phyloP scores from a whole-genome alignment of 352 stramenopile genomes.

The Globisporangium canariense region DNA sequence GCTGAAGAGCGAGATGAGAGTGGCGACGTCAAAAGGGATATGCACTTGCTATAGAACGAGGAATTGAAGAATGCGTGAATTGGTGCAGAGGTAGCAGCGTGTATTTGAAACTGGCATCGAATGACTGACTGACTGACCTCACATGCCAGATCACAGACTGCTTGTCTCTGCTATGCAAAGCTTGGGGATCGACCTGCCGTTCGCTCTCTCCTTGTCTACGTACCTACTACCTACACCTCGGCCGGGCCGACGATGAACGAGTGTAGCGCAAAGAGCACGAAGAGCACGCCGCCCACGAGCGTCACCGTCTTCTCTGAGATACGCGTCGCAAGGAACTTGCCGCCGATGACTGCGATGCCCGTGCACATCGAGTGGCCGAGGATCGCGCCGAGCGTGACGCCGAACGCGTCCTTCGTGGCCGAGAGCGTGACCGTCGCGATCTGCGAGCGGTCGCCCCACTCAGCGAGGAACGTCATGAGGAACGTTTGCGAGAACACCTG shows the following conservation, averaged over 20 bases:
- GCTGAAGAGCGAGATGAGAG: slow-evolving; percentile 21
- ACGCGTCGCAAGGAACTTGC: slow-evolving; percentile 95
- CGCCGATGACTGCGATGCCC: slow-evolving; percentile 95
- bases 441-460: slow-evolving; percentile 97
- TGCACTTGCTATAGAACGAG: slow-evolving; percentile 1
- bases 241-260: slow-evolving; percentile 90
- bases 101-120: background rate
- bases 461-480: slow-evolving; percentile 97
- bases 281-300: slow-evolving; percentile 94
- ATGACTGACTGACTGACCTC: background rate
- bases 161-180: slow-evolving; percentile 1
- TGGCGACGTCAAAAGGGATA: slow-evolving; percentile 12
- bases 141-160: slow-evolving; percentile 1
- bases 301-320: slow-evolving; percentile 98
- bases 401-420: slow-evolving; percentile 93
- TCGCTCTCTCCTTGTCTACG: background rate
- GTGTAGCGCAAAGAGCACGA: slow-evolving; percentile 97
- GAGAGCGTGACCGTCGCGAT: slow-evolving; percentile 99
- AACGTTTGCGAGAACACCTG: slow-evolving; percentile 94
- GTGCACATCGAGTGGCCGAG: slow-evolving; percentile 98
- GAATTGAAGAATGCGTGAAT: background rate
- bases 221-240: slow-evolving; percentile 15
- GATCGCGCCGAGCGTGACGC: slow-evolving; percentile 95
- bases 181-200: background rate
- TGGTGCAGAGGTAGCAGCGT: background rate